phyloP scores from a whole-genome alignment of 1,284 basidiomycete genomes.

The Jaminaea rosea region DNA sequence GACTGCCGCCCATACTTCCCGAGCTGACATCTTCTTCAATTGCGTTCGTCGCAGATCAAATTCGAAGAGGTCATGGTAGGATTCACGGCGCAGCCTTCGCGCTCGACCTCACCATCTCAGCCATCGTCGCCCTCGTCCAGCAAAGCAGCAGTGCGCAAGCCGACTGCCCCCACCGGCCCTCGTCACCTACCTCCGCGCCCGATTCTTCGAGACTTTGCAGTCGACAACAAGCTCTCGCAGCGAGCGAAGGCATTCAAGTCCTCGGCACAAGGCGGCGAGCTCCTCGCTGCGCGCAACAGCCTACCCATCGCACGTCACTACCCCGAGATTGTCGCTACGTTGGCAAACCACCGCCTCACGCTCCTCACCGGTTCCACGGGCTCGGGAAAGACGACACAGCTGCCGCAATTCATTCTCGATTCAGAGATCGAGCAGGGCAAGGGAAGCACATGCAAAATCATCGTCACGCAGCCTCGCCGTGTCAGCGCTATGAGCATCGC shows the following conservation, averaged over 20 bases:
- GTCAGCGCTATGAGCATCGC: constrained; percentile 85
- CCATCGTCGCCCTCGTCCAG: too few relatives aligned
- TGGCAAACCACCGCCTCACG: constrained; percentile 20
- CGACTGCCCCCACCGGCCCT: too few relatives aligned
- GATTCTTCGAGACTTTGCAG: too few relatives aligned
- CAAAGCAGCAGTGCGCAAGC: too few relatives aligned
- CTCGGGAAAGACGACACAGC: constrained; percentile 72
- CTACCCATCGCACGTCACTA: constrained; percentile 71
- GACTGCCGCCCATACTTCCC: too few relatives aligned
- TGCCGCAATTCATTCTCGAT: constrained; percentile 74
- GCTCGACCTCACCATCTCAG: too few relatives aligned
- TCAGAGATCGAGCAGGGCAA: constrained; percentile 59
- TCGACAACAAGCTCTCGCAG: too few relatives aligned
- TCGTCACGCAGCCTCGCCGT: constrained; percentile 82
- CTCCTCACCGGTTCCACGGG: constrained; percentile 52
- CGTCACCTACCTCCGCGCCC: too few relatives aligned
- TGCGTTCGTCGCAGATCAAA: too few relatives aligned
- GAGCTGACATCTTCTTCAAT: too few relatives aligned
- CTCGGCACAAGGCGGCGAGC: constrained; percentile 59
- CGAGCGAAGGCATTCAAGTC: too few relatives aligned
- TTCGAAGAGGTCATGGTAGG: constrained; percentile 55
- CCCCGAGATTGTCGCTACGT: constrained; percentile 54
- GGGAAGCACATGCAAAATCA: constrained; percentile 66
- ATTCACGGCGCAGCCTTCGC: constrained; percentile 53
- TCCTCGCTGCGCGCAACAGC: constrained; percentile 57